Base-by-base conservation (phyloP, 139 green algal species). In the Haematococcus lacustris region DNA sequence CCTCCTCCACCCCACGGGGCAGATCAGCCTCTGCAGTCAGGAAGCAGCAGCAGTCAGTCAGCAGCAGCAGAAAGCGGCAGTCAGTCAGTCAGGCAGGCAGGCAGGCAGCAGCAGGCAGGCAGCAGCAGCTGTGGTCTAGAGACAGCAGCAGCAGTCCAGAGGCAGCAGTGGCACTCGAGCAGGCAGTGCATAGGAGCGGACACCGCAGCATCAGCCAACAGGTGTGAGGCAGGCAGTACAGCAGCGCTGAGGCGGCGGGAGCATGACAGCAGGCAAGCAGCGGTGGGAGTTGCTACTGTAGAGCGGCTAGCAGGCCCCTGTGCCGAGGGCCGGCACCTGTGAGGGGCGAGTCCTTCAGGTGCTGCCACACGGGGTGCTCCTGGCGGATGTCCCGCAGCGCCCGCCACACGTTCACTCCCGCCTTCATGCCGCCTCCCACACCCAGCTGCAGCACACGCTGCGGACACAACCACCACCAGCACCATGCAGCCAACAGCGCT, bases 351-450 rank as follows among this genome's bases (percentile, higher is more conserved):
- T 51, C 73, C 1, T 1, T 35, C 37, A 85, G 39, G 66, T 84
- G 73, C 4, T 40, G 37, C 81, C 82, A 86, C 0, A 77, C 78
- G 3, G 33, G 0, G 73, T 88, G 84, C 34, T 37, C 34, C 60
- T 34, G 62, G 41, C 80, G 62, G 25, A 79, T 74, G 73, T 88
- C 71, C 0, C 71, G 59, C 73, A 89, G 71, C 38, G 83, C 83
- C 25, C 69, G 68, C 80, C 80, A 88, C 43, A 86, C 76, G 71
- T 86, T 86, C 40, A 77, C 75, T 40, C 80, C 83, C 40, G 78
- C 80, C 72, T 89, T 89, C 71, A 86, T 84, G 65, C 83, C 83
- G 34, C 83, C 83, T 32, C 83, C 83, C 41, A 85, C 80, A 33
- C 83, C 83, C 34, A 89, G 77, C 77, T 88, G 47, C 40, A 84